Evolutionary conservation across 73 alveolate genomes (phyloP).

Genomic region (Paramecium biaurelia): DNA sequence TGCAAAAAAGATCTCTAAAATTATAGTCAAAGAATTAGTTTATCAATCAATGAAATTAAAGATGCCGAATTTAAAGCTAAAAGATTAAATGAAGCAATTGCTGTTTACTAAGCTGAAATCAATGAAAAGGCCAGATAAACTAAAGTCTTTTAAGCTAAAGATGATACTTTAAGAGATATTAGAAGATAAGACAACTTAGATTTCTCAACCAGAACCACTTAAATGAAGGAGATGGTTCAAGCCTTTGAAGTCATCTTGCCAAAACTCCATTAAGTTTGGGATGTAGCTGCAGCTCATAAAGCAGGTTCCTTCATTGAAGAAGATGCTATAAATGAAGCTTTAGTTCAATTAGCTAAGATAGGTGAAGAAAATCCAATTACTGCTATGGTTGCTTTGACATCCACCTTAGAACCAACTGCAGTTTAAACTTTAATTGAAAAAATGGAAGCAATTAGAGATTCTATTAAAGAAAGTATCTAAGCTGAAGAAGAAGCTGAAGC

Average conservation of each 20-base stretch:
- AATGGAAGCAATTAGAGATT: slow-evolving; percentile 55
- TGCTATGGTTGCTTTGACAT: slow-evolving; percentile 57
- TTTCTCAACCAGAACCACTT: slow-evolving; percentile 34
- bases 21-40: slow-evolving; percentile 30
- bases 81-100: slow-evolving; percentile 45
- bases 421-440: slow-evolving; percentile 43
- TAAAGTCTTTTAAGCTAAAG: slow-evolving; percentile 48
- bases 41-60: slow-evolving; percentile 40
- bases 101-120: slow-evolving; percentile 43
- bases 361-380: slow-evolving; percentile 55
- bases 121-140: slow-evolving; percentile 43
- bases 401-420: slow-evolving; percentile 50
- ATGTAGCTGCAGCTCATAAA: slow-evolving; percentile 44
- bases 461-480: slow-evolving; percentile 43
- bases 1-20: slow-evolving; percentile 49
- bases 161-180: slow-evolving; percentile 47
- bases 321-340: slow-evolving; percentile 36
- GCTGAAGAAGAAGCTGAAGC: slow-evolving; percentile 58
- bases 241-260: slow-evolving; percentile 50
- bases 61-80: slow-evolving; percentile 54
- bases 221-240: slow-evolving; percentile 51
- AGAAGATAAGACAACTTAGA: slow-evolving; percentile 48
- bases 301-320: slow-evolving; percentile 48
- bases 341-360: slow-evolving; percentile 47
- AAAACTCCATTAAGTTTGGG: slow-evolving; percentile 51